phyloP scores from a whole-genome alignment of 495 filamentous ascomycete species.

The Penicillium goetzii region DNA sequence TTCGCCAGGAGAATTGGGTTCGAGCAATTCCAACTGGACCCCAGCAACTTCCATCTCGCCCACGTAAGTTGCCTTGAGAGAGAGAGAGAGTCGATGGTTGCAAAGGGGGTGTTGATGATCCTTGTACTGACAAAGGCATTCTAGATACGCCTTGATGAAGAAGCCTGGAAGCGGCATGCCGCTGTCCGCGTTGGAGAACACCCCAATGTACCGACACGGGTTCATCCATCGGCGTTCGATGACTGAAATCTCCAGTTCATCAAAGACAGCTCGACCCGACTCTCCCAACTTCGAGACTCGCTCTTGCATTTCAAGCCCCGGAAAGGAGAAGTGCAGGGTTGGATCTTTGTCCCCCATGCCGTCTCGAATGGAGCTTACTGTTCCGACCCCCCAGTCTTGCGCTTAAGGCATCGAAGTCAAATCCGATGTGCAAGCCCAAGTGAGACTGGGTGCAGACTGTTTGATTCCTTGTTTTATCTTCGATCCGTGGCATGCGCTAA shows the following conservation, averaged over 20 bases:
- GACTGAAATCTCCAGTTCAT: constrained; percentile 39
- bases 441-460: neutral
- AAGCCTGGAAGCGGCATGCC: constrained; percentile 37
- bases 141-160: constrained; percentile 44
- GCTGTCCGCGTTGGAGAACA: constrained; percentile 38
- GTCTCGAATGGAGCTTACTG: constrained; percentile 38
- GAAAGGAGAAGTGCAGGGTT: constrained; percentile 41
- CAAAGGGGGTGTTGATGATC: neutral
- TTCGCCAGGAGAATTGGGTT: constrained; percentile 38
- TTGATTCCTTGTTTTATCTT: neutral
- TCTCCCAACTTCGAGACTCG: constrained; percentile 31
- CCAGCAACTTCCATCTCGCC: constrained; percentile 56
- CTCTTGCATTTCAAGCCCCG: constrained; percentile 36
- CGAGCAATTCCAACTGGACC: constrained; percentile 48
- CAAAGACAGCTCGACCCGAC: constrained; percentile 37
- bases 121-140: constrained; percentile 29
- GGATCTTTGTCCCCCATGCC: constrained; percentile 42
- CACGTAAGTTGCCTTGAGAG: constrained; percentile 38
- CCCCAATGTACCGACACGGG: constrained; percentile 32
- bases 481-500: constrained; percentile 23
- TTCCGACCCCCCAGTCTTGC: constrained; percentile 29
- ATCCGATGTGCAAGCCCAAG: neutral
- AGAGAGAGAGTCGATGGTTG: neutral
- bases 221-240: constrained; percentile 33
- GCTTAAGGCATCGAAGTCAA: constrained; percentile 1